phyloP scores from a whole-genome alignment of 164 flowering plant species.

The Chimonanthus salicifolius region DNA sequence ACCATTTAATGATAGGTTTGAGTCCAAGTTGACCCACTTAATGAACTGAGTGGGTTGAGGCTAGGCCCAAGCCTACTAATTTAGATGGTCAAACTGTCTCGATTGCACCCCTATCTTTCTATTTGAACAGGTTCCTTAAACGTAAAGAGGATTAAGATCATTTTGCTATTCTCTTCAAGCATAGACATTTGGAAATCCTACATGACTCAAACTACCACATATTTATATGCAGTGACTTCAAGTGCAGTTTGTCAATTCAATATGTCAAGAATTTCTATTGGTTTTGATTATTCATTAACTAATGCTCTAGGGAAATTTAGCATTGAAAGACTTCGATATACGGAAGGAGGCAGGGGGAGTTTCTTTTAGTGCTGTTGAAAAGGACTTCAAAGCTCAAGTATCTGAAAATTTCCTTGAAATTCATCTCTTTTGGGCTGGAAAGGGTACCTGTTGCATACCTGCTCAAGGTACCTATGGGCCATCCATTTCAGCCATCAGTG shows the following conservation, averaged over 20 bases:
- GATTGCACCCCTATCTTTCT: too few species aligned
- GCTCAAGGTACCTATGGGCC: constrained; percentile 76
- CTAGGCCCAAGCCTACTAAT: too few species aligned
- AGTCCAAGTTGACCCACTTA: too few species aligned
- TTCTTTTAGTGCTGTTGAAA: constrained; percentile 40
- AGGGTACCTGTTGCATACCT: constrained; percentile 92
- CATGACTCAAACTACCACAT: neutral
- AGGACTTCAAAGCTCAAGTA: constrained; percentile 37
- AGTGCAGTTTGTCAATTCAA: neutral
- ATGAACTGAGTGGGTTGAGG: too few species aligned
- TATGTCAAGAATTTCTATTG: neutral
- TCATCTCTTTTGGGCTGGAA: constrained; percentile 95
- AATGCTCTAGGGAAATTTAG: constrained; percentile 42
- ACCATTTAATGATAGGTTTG: too few species aligned
- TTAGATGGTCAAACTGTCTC: too few species aligned
- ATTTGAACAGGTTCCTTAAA: too few species aligned
- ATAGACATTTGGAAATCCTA: neutral
- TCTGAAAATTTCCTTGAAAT: constrained; percentile 66
- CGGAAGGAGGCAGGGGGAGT: constrained; percentile 57
- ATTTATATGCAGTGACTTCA: neutral
- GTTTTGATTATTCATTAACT: neutral
- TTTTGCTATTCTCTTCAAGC: too few species aligned
- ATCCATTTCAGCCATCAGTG: constrained; percentile 78
- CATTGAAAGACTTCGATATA: constrained; percentile 61
- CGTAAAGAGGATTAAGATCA: too few species aligned